Evolutionary conservation across 139 green algal genomes (phyloP).

Genomic region (Dunaliella primolecta): DNA sequence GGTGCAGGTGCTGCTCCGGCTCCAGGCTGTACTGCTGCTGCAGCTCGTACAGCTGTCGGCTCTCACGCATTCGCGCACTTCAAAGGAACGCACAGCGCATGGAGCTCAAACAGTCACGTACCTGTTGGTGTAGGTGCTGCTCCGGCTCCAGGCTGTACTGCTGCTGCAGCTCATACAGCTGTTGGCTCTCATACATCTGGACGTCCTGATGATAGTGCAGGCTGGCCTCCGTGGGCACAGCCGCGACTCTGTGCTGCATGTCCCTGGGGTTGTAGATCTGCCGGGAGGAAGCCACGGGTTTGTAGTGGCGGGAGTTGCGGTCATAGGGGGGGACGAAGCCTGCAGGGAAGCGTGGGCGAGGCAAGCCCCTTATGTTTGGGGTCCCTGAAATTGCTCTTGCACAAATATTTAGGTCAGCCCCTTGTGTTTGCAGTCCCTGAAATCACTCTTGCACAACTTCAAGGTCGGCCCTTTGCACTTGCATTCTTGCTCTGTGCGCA

Average conservation of each 20-base stretch:
- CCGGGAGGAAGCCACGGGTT: neutral
- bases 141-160: neutral
- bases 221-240: no score
- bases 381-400: no score
- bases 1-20: no score
- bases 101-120: neutral
- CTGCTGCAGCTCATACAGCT: neutral
- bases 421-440: no score
- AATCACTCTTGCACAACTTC: no score
- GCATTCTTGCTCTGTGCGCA: no score
- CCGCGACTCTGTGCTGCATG: no score
- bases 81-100: neutral
- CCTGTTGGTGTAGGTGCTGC: neutral
- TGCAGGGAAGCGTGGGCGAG: neutral
- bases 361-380: no score
- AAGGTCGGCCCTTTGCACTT: no score
- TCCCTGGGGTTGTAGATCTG: neutral
- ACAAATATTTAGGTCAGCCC: no score
- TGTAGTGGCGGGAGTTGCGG: constrained; percentile 22
- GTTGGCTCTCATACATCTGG: neutral
- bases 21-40: no score
- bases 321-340: constrained; percentile 58
- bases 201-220: neutral
- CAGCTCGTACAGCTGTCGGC: no score
- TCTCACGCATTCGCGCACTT: neutral